phyloP scores from a whole-genome alignment of 495 filamentous ascomycete genomes.

The Venustampulla echinocandica region DNA sequence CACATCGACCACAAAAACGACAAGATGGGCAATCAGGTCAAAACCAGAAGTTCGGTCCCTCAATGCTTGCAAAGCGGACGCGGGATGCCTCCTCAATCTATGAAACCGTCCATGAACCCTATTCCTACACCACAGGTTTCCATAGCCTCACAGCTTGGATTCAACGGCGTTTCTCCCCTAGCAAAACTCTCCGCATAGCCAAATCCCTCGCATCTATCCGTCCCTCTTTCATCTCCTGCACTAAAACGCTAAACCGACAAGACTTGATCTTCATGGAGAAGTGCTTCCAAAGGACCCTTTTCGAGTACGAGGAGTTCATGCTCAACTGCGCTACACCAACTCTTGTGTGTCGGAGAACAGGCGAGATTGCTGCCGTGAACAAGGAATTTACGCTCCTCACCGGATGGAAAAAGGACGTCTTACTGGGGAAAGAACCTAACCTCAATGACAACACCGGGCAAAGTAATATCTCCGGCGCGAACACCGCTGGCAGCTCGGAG shows the following conservation, averaged over 20 bases:
- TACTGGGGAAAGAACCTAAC: constrained; percentile 82
- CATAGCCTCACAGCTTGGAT: constrained; percentile 81
- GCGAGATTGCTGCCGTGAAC: constrained; percentile 83
- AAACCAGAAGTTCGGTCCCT: constrained; percentile 16
- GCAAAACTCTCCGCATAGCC: constrained; percentile 68
- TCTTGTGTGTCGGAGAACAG: constrained; percentile 83
- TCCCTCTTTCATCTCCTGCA: constrained; percentile 85
- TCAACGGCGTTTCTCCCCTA: constrained; percentile 61
- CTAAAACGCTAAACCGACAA: constrained; percentile 68
- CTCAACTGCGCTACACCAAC: constrained; percentile 79
- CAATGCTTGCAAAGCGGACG: constrained; percentile 31
- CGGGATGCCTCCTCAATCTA: constrained; percentile 79
- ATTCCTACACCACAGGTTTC: constrained; percentile 82
- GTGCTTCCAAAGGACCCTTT: constrained; percentile 85
- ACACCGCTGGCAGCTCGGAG: constrained; percentile 25
- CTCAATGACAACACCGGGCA: constrained; percentile 73
- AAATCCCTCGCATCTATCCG: constrained; percentile 82
- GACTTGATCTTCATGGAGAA: constrained; percentile 97
- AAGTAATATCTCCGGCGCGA: constrained; percentile 27
- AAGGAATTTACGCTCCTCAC: constrained; percentile 93
- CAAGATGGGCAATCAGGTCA: constrained; percentile 13
- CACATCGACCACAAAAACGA: constrained; percentile 17
- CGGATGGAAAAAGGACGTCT: constrained; percentile 86
- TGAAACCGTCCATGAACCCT: constrained; percentile 77
- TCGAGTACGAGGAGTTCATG: constrained; percentile 88